Base-by-base conservation (phyloP, 2,329 filamentous ascomycete species). In the Arthrobotrys iridis region DNA sequence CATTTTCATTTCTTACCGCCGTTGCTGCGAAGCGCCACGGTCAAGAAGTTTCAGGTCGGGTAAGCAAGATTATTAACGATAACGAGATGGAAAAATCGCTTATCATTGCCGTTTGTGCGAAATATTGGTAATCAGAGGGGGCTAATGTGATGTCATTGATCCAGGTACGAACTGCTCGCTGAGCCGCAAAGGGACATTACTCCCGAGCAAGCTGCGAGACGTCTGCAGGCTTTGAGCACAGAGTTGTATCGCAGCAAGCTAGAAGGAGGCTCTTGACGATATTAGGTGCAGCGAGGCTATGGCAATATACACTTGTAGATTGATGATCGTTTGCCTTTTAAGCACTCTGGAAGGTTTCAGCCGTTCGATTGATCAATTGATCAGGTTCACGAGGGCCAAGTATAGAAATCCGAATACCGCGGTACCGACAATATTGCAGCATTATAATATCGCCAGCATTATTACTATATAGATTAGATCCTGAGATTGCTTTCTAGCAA, bases 151-250 rank as follows among this genome's bases (percentile, higher is more conserved):
- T 50, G 6, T n/a, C 35, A 45, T 37, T 8, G 30, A 41, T 28
- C 26, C 77, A 85, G 84, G 0, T 98, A 96, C 81, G 95, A 99
- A 83, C 87, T 99, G 83, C 88, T 99, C 88, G 95, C 92, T 1
- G 95, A 99, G 84, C 94, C 95, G n/a, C 95, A 99, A 83, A 88
- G 95, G 72, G 95, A 99, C 81, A 98, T 99, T 80, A 99, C 95
- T 0, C 94, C 95, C 0, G 95, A 99, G 83, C 95, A 98, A 83
- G 95, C 95, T 0, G 91, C 95, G 11, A 89, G 88, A 24, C 88
- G 89, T 57, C 84, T 99, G 73, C 88, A 91, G 77, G 85, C 86
- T 70, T 93, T 79, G 15, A 76, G 93, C 77, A 93, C 93, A 13
- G 88, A 92, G 81, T 83, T 99, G 77, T 98, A 99, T 81, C 88